Percentiles rank a stretch among this genome's conserved stretches.
Conservation (phyloP, 345 rosid species). For the Linum usitatissimum region DNA sequence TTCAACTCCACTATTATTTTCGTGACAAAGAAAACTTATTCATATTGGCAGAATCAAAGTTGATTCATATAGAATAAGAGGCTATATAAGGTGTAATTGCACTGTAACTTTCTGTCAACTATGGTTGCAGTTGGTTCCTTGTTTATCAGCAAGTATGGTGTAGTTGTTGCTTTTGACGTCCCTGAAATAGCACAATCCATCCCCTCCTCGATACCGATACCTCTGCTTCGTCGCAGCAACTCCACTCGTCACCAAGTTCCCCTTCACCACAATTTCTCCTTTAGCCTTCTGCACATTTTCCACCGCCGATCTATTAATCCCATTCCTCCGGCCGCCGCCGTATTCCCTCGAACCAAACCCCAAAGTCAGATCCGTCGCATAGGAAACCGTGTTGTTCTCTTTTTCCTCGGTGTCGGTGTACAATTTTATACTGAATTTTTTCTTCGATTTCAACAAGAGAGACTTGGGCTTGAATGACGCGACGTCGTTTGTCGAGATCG, state of each 20-base stretch:
- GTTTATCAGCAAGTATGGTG: slow-evolving; percentile 41
- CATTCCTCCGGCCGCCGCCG: too few relatives aligned
- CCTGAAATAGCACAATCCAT: slow-evolving; percentile 52
- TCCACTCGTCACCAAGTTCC: slow-evolving; percentile 39
- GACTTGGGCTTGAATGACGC: slow-evolving; percentile 24
- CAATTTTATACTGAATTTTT: slow-evolving; percentile 34
- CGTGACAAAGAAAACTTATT: too few relatives aligned
- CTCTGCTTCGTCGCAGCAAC: slow-evolving; percentile 43
- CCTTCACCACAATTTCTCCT: slow-evolving; percentile 36
- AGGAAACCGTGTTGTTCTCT: slow-evolving; percentile 23
- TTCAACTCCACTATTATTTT: too few relatives aligned
- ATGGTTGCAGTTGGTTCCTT: slow-evolving; percentile 23
- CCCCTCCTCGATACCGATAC: slow-evolving; percentile 34
- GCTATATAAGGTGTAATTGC: too few relatives aligned
- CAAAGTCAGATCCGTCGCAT: slow-evolving; percentile 32
- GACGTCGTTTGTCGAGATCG: slow-evolving; percentile 35
- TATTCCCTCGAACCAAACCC: slow-evolving; percentile 49
- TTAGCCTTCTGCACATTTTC: slow-evolving; percentile 45
- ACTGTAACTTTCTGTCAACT: neutral
- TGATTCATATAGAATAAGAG: too few relatives aligned
- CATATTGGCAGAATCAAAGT: too few relatives aligned
- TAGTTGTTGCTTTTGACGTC: slow-evolving; percentile 63
- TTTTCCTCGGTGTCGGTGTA: slow-evolving; percentile 25
- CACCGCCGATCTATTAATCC: slow-evolving; percentile 28
- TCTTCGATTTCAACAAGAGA: slow-evolving; percentile 26